phyloP scores from a whole-genome alignment of 768 basidiomycete genomes.

The Candolleomyces efflorescens region DNA sequence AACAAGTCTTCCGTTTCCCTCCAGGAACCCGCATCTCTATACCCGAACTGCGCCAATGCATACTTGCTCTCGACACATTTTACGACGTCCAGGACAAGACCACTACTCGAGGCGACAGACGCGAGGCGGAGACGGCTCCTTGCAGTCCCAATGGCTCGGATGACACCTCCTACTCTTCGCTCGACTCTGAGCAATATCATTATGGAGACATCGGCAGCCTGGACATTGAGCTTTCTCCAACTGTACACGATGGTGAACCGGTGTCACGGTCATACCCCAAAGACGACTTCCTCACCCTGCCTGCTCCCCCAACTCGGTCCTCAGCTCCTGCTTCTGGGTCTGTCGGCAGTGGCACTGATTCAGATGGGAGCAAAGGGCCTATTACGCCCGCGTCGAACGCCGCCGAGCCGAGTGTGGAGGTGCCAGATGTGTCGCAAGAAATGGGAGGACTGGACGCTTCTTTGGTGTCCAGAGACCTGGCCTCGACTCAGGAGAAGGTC shows the following conservation, averaged over 20 bases:
- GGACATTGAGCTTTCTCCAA: background rate
- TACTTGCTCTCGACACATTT: background rate
- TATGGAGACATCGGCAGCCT: background rate
- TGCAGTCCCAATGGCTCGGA: background rate
- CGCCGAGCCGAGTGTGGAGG: conserved; percentile 35
- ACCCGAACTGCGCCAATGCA: conserved; percentile 35
- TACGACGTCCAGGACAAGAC: background rate
- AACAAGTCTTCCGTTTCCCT: conserved; percentile 67
- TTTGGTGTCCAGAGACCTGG: background rate
- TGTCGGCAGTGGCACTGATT: conserved; percentile 19
- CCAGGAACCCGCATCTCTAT: conserved; percentile 61
- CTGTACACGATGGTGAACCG: background rate
- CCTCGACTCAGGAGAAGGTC: background rate
- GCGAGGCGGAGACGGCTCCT: background rate
- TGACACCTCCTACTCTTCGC: background rate
- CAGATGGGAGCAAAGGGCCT: conserved; percentile 38
- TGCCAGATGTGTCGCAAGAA: conserved; percentile 39
- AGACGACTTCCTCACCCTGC: background rate
- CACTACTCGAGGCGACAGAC: background rate
- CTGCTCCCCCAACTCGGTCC: background rate
- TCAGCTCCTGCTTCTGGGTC: conserved; percentile 1
- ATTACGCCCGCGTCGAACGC: conserved; percentile 44
- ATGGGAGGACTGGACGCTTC: conserved; percentile 15
- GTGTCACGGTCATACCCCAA: background rate
- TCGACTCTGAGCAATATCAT: background rate